Evolutionary conservation across 2,329 filamentous ascomycete species (phyloP).

Genomic region (Neonectria coccinea): DNA sequence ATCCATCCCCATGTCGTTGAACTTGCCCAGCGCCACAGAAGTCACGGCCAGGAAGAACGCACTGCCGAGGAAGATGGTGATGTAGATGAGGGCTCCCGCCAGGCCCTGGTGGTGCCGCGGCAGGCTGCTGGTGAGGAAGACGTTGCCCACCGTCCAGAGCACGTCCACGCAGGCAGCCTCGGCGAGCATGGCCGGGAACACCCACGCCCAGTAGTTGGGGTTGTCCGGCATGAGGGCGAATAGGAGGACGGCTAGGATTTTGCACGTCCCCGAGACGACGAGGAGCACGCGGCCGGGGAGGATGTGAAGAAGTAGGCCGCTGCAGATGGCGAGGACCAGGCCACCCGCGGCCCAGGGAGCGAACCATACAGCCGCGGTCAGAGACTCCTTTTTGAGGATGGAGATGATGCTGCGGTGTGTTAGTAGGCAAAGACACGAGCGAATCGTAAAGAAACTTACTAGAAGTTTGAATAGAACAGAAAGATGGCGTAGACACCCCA

Average conservation of each 20-base stretch:
- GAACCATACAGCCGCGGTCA: constrained; percentile 69
- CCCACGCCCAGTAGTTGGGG: constrained; percentile 70
- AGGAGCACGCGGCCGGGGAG: constrained; percentile 65
- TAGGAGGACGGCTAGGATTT: constrained; percentile 62
- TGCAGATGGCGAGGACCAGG: constrained; percentile 63
- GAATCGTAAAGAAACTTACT: constrained; percentile 57
- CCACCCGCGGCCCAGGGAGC: constrained; percentile 69
- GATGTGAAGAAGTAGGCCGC: constrained; percentile 66
- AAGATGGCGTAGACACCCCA: constrained; percentile 69
- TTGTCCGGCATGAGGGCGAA: constrained; percentile 67
- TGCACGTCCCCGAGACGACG: constrained; percentile 62
- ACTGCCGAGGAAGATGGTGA: constrained; percentile 70
- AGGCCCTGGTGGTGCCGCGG: constrained; percentile 70
- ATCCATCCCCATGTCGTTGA: constrained; percentile 55
- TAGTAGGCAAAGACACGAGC: background rate
- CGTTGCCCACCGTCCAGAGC: constrained; percentile 72
- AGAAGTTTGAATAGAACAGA: constrained; percentile 72
- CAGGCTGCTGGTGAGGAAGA: constrained; percentile 73
- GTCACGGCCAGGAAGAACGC: constrained; percentile 71
- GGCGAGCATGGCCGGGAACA: constrained; percentile 70
- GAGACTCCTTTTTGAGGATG: constrained; percentile 61
- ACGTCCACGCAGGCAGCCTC: constrained; percentile 74
- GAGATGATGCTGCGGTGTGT: constrained; percentile 59
- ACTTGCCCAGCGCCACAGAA: constrained; percentile 61
- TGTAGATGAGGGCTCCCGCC: constrained; percentile 72